Percentiles rank a stretch among this genome's conserved stretches.
Evolutionary conservation across 352 stramenopile genomes (phyloP).

Genomic region (Blastocystis sp.): DNA sequence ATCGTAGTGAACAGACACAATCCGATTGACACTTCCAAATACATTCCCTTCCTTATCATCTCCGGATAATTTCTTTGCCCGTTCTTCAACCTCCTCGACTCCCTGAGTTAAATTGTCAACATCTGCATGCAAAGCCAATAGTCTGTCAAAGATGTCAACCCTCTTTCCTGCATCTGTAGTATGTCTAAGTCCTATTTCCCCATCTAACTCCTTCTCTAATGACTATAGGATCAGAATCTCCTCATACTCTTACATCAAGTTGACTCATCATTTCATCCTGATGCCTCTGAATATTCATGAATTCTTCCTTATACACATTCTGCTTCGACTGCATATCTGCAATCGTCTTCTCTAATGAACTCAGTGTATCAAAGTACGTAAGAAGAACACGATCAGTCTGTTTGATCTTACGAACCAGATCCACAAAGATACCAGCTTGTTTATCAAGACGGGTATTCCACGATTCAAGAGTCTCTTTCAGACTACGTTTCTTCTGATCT

Average conservation of each 20-base stretch:
- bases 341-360: not conserved
- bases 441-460: constrained; percentile 47
- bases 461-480: not conserved
- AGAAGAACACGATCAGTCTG: not conserved
- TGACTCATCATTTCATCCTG: constrained; percentile 10
- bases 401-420: not conserved
- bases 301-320: not conserved
- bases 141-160: constrained; percentile 4
- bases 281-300: constrained; percentile 34
- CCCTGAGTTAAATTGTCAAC: constrained; percentile 33
- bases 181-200: not conserved
- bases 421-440: not conserved
- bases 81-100: constrained; percentile 49
- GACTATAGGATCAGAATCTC: not conserved
- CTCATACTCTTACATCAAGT: not conserved
- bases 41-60: not conserved
- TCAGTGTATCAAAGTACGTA: constrained; percentile 2
- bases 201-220: constrained; percentile 54
- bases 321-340: not conserved
- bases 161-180: not conserved
- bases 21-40: not conserved
- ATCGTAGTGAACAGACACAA: constrained; percentile 30
- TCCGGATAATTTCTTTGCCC: not conserved
- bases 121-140: constrained; percentile 25
- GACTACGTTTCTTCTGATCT: constrained; percentile 31